Percentiles rank a stretch among this genome's conserved stretches.
phyloP scores from a whole-genome alignment of 495 filamentous ascomycete species.

The Trichocladium antarcticum region DNA sequence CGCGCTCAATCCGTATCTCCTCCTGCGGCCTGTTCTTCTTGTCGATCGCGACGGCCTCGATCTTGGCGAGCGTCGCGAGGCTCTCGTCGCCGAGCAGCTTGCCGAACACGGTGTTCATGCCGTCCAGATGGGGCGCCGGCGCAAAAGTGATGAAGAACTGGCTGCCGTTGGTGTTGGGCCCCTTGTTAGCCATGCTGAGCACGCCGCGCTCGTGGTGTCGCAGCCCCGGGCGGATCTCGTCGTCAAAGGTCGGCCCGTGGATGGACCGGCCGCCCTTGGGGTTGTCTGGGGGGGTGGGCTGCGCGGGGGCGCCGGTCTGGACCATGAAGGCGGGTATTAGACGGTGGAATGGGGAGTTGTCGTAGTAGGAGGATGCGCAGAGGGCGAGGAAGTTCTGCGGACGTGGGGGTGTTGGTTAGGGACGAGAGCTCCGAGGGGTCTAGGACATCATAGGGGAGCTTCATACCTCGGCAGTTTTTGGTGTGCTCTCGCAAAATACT shows the following conservation, averaged over 20 bases:
- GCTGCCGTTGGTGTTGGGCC: constrained; percentile 74
- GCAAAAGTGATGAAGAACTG: constrained; percentile 92
- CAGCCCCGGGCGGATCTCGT: constrained; percentile 81
- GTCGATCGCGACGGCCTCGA: constrained; percentile 73
- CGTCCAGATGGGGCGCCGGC: constrained; percentile 82
- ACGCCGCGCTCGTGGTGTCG: constrained; percentile 80
- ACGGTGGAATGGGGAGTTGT: constrained; percentile 83
- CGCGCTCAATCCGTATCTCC: constrained; percentile 53
- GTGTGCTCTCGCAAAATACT: constrained; percentile 88
- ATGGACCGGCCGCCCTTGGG: constrained; percentile 79
- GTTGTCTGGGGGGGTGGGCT: constrained; percentile 42
- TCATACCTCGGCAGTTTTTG: constrained; percentile 68
- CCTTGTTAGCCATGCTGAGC: constrained; percentile 89
- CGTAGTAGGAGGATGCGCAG: constrained; percentile 79
- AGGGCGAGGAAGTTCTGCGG: constrained; percentile 94
- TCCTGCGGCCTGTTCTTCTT: constrained; percentile 79
- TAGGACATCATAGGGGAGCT: neutral
- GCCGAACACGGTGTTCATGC: constrained; percentile 88
- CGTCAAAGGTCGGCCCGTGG: constrained; percentile 73
- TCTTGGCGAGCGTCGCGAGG: constrained; percentile 55
- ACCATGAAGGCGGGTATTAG: constrained; percentile 84
- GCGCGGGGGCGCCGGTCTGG: constrained; percentile 73
- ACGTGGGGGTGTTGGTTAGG: neutral
- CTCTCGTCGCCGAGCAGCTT: constrained; percentile 59
- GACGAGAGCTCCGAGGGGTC: constrained; percentile 44